A percentile compares a stretch with the other conserved stretches of the same genome.
Conservation (phyloP, 2,329 filamentous ascomycete genomes). For the Xylaria sp. region DNA sequence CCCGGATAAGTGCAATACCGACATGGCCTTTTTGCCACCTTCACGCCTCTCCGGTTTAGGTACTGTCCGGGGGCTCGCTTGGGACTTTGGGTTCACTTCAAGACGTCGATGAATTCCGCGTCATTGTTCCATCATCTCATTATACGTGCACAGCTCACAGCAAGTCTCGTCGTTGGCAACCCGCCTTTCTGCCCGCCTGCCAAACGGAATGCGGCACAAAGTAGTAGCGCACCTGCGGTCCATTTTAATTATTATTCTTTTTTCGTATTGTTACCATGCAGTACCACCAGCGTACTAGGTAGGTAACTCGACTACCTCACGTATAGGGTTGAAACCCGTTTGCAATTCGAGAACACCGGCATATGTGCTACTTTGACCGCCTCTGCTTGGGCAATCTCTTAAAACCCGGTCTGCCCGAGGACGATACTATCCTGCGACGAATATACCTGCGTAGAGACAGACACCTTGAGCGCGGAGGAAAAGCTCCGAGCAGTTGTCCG, state of each 20-base stretch:
- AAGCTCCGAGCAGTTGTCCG: too few species aligned
- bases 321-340: too few species aligned
- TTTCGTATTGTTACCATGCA: too few species aligned
- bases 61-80: not conserved
- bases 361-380: too few species aligned
- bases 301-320: too few species aligned
- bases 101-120: slow-evolving; percentile 1
- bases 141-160: not conserved
- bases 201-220: not conserved
- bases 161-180: too few species aligned
- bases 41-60: too few species aligned
- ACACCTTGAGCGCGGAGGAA: slow-evolving; percentile 11
- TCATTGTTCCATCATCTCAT: slow-evolving; percentile 22
- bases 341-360: too few species aligned
- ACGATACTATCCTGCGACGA: not conserved
- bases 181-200: not conserved
- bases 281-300: too few species aligned
- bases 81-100: not conserved
- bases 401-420: not conserved
- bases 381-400: not conserved
- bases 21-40: slow-evolving; percentile 19
- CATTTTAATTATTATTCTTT: too few species aligned
- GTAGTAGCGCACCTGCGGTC: too few species aligned
- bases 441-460: too few species aligned
- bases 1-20: not conserved